Conservation (phyloP, 805 yeast species). For the Saccharomycopsis amapae region DNA sequence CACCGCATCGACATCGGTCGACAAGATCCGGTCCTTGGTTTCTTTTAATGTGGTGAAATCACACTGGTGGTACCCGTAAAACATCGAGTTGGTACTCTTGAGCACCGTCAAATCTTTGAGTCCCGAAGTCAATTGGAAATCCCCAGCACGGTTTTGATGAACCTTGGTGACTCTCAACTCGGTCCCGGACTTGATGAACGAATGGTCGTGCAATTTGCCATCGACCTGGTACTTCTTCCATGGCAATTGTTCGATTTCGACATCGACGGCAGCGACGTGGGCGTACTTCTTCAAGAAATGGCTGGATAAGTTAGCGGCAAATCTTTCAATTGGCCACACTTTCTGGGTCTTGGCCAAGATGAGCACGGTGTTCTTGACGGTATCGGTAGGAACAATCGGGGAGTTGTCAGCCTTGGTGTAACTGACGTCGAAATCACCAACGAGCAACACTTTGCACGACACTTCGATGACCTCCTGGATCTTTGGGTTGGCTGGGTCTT, state of each 20-base stretch:
- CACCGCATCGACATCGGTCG: constrained; percentile 73
- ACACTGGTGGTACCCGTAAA: constrained; percentile 78
- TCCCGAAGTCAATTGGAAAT: constrained; percentile 55
- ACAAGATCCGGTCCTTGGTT: constrained; percentile 75
- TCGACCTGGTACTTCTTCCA: constrained; percentile 75
- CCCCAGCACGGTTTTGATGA: constrained; percentile 43
- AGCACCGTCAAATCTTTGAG: constrained; percentile 75
- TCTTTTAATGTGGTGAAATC: constrained; percentile 86
- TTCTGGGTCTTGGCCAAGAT: constrained; percentile 76
- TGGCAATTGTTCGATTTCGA: constrained; percentile 60
- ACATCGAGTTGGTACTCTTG: constrained; percentile 89
- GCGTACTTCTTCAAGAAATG: constrained; percentile 74
- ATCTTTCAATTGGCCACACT: constrained; percentile 86
- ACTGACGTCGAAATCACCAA: constrained; percentile 71
- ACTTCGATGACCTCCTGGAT: constrained; percentile 82
- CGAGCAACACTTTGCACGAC: constrained; percentile 65
- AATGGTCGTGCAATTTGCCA: constrained; percentile 75
- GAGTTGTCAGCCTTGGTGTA: constrained; percentile 86
- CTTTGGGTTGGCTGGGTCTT: constrained; percentile 63
- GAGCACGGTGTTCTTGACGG: constrained; percentile 82
- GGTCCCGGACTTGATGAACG: constrained; percentile 78
- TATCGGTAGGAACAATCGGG: constrained; percentile 89
- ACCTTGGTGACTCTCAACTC: constrained; percentile 63
- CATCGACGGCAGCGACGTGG: constrained; percentile 68
- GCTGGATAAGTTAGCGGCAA: constrained; percentile 75